Conservation (phyloP, 2,329 filamentous ascomycete genomes). For the Xylaria sp. region DNA sequence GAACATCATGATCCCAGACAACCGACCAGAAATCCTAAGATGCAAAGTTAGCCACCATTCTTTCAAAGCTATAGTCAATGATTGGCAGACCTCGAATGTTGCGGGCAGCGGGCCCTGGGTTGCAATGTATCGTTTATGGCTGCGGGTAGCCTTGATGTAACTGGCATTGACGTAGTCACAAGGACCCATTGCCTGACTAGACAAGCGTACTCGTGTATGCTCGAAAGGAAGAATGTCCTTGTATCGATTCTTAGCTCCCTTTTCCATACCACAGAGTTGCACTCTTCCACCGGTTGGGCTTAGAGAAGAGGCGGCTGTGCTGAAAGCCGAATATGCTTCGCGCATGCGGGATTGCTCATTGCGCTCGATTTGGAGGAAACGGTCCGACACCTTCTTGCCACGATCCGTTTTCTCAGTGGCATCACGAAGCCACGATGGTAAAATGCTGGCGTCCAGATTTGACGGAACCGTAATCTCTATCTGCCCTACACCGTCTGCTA, state of each 20-base stretch:
- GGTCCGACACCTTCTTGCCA: conserved; percentile 74
- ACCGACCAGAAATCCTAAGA: conserved; percentile 92
- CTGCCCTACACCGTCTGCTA: conserved; percentile 88
- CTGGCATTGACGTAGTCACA: conserved; percentile 98
- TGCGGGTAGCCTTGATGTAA: conserved; percentile 71
- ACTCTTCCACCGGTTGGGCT: conserved; percentile 38
- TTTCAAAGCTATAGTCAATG: not conserved
- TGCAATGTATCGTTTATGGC: conserved; percentile 90
- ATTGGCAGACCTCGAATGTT: conserved; percentile 73
- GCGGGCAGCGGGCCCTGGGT: conserved; percentile 89
- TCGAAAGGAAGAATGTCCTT: conserved; percentile 98
- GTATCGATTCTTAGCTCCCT: conserved; percentile 92
- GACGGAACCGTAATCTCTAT: conserved; percentile 50
- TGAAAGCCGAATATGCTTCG: conserved; percentile 57
- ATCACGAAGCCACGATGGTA: conserved; percentile 73
- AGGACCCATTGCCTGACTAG: conserved; percentile 57
- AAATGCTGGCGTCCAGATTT: conserved; percentile 42
- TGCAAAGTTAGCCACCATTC: conserved; percentile 26
- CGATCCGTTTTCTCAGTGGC: conserved; percentile 63
- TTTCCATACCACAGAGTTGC: conserved; percentile 86
- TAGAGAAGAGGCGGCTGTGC: conserved; percentile 36
- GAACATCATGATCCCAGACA: conserved; percentile 92
- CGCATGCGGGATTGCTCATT: conserved; percentile 90
- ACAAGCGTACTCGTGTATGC: conserved; percentile 78
- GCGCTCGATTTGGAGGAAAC: conserved; percentile 78